A percentile compares a stretch with the other conserved stretches of the same genome.
phyloP scores from a whole-genome alignment of 208 protist species.

The Kentomonas sorsogonicus region DNA sequence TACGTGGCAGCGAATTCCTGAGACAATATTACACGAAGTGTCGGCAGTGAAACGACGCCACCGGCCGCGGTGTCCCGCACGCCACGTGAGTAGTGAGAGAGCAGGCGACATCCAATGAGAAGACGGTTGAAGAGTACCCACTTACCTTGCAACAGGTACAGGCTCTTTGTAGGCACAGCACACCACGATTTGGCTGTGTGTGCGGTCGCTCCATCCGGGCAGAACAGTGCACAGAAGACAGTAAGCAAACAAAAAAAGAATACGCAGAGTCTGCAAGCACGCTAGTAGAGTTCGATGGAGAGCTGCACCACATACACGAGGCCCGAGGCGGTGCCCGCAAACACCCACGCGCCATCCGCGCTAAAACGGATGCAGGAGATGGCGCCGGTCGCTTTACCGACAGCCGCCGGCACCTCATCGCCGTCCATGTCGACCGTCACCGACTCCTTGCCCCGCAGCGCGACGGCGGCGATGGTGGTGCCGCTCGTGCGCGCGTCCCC shows the following conservation, averaged over 20 bases:
- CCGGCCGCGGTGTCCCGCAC: no score
- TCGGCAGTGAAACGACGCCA: no score
- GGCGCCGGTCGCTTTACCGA: neutral
- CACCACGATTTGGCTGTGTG: no score
- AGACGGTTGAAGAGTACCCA: no score
- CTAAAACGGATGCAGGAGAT: conserved; percentile 60
- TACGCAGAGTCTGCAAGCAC: neutral
- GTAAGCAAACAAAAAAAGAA: neutral
- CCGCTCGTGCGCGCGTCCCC: conserved; percentile 13
- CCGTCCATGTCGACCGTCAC: neutral
- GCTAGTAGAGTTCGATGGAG: conserved; percentile 13
- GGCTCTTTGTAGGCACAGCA: no score
- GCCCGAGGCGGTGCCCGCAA: conserved; percentile 39
- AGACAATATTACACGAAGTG: no score
- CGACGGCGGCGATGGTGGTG: conserved; percentile 14
- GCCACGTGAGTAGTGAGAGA: no score
- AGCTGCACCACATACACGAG: conserved; percentile 51
- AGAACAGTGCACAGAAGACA: no score
- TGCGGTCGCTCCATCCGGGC: no score
- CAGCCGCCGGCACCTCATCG: neutral
- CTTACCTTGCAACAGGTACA: no score
- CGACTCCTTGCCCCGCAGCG: neutral
- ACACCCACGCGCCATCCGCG: conserved; percentile 48
- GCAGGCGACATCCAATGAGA: no score
- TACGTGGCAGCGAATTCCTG: no score